Conservation (phyloP, 2,329 filamentous ascomycete species). For the Cladophialophora bantiana region DNA sequence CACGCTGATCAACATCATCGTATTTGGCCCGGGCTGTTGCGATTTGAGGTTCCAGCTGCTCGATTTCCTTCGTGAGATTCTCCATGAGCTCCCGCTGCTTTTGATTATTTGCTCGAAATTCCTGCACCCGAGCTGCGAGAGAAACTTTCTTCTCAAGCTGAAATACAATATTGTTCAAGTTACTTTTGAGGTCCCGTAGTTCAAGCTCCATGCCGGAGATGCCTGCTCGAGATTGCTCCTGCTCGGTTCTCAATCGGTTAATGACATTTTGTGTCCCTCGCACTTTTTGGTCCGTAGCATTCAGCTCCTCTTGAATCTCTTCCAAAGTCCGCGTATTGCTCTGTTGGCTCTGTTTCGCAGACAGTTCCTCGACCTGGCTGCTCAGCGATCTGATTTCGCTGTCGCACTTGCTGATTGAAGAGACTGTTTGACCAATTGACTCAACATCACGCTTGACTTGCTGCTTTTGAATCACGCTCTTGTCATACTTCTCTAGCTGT, state of each 20-base stretch:
- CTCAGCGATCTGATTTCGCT: conserved; percentile 75
- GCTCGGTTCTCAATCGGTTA: conserved; percentile 70
- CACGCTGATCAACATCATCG: conserved; percentile 76
- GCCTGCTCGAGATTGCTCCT: conserved; percentile 72
- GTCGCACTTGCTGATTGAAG: conserved; percentile 74
- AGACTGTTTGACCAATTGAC: conserved; percentile 75
- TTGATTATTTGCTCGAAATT: conserved; percentile 71
- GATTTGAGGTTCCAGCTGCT: conserved; percentile 76
- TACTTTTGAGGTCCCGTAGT: conserved; percentile 74
- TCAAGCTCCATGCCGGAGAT: conserved; percentile 78
- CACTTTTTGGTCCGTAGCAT: conserved; percentile 70
- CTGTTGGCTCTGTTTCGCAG: conserved; percentile 75
- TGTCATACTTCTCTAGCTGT: conserved; percentile 72
- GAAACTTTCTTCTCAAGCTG: conserved; percentile 82
- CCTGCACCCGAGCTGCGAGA: conserved; percentile 73
- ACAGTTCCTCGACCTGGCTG: conserved; percentile 75
- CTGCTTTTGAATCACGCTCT: conserved; percentile 65
- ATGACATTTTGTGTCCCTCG: conserved; percentile 69
- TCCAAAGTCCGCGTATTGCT: conserved; percentile 74
- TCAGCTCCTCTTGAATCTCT: conserved; percentile 81
- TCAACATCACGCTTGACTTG: conserved; percentile 77
- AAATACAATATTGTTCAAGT: conserved; percentile 72
- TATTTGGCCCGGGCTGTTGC: conserved; percentile 76
- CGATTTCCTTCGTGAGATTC: conserved; percentile 74
- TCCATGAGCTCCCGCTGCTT: conserved; percentile 75